Conservation (phyloP, 1,284 basidiomycete genomes). For the Cystobasidium slooffiae region DNA sequence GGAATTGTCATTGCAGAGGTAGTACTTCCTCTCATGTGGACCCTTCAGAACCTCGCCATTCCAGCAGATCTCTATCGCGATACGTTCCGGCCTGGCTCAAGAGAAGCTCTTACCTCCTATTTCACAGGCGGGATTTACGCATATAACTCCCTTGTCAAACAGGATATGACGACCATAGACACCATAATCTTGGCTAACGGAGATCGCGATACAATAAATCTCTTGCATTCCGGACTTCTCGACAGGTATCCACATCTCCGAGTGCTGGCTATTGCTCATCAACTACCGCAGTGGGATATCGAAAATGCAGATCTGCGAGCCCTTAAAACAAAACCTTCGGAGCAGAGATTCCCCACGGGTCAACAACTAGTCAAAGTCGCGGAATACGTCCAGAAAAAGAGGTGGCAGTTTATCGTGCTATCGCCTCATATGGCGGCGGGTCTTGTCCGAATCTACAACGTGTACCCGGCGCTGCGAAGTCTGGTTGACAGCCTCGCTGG, state of each 20-base stretch:
- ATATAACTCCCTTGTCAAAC: background rate
- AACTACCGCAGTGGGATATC: background rate
- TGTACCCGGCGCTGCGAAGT: too few relatives aligned
- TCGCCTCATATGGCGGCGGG: too few relatives aligned
- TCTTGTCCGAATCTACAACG: too few relatives aligned
- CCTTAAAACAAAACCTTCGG: too few relatives aligned
- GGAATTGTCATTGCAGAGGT: background rate
- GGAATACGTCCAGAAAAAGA: too few relatives aligned
- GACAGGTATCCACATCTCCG: conserved; percentile 4
- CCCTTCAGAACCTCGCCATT: background rate
- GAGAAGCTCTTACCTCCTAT: background rate
- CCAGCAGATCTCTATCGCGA: conserved; percentile 6
- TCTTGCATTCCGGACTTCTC: background rate
- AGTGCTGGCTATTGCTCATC: conserved; percentile 9
- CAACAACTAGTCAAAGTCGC: too few relatives aligned
- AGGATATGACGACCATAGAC: background rate
- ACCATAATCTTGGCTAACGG: conserved; percentile 6
- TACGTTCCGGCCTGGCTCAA: background rate
- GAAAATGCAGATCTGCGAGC: too few relatives aligned
- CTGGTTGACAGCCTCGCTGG: too few relatives aligned
- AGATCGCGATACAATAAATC: background rate
- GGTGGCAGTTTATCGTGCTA: too few relatives aligned
- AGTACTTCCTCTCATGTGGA: conserved; percentile 6
- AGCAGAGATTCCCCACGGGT: too few relatives aligned
- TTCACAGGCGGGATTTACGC: background rate